Base-by-base conservation (phyloP, 305 asterid genomes). In the Solanum hybrid region DNA sequence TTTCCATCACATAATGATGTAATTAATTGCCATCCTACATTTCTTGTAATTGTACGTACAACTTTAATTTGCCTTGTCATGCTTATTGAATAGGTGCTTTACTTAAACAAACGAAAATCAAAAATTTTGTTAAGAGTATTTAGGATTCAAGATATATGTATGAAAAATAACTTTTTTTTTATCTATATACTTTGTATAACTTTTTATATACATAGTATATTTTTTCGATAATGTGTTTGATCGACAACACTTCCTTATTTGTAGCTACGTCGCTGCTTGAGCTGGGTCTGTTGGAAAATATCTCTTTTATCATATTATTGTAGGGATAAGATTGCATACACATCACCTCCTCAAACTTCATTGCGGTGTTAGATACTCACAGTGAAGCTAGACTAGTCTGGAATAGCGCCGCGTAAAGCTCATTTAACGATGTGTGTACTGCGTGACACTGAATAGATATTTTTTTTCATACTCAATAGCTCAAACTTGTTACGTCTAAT, bases 31-130 rank as follows among this genome's bases (percentile, higher is more conserved):
- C 71, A 6, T 82, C 87, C 26, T 82, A 82, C 69, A 42, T 82
- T 82, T 82, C 71, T 16, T 46, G 29, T 24, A 24, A 39, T 5
- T 51, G 75, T 46, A 84, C 87, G 87, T 82, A 84, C 31, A 84
- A 31, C 18, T 84, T 20, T 31, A 75, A 16, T 31, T 75, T 28
- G 28, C 71, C 24, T 82, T 28, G 34, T 82, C 8, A 69, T 69
- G 31, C 16, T n/a, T n/a, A 67, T 67, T 22, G 28, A 67, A 5
- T 67, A 67, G 8, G 28, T 69, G 14, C 6, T 69, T 69, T 5
- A 5, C 6, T 24, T 69, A 16, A n/a, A 0, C 75, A 57, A 16
- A 7, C 1, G 3, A 46, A 46, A 46, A 4, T 0, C 8, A 0
- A 0, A 46, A 46, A 14, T 46, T 46, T 57, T 57, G 24, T 57